These are phyloP conservation scores for Wallacemonas sp. DNA, from an alignment of 208 protist species.

Conservation along the genomic window DNA sequence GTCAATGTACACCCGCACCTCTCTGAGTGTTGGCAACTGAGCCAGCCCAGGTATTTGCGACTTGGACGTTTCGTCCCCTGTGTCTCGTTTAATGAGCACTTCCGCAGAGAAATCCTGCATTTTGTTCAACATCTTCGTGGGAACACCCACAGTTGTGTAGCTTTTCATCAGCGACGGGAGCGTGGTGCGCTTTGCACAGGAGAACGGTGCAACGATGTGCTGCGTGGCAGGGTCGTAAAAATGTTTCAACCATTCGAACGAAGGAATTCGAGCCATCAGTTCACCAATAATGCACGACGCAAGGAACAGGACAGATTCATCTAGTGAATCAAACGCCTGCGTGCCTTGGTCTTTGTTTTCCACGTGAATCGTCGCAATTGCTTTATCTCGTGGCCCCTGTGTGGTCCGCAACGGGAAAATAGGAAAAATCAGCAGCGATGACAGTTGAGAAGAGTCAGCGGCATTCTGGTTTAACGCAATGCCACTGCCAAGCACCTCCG, in stretches of 20 bases:
- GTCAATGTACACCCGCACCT: slow-evolving; percentile 74
- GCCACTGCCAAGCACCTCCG: slow-evolving; percentile 79
- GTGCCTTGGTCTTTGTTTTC: slow-evolving; percentile 58
- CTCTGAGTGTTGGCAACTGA: slow-evolving; percentile 58
- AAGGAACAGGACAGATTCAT: slow-evolving; percentile 65
- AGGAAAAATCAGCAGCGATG: slow-evolving; percentile 73
- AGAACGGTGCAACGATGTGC: slow-evolving; percentile 83
- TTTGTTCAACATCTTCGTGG: slow-evolving; percentile 18
- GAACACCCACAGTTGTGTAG: not conserved
- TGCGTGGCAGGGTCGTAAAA: slow-evolving; percentile 88
- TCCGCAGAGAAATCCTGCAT: slow-evolving; percentile 35
- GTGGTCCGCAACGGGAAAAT: slow-evolving; percentile 30
- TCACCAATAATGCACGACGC: slow-evolving; percentile 65
- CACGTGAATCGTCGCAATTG: slow-evolving; percentile 71
- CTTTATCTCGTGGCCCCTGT: slow-evolving; percentile 5
- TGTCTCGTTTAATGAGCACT: slow-evolving; percentile 56
- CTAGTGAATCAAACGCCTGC: slow-evolving; percentile 47
- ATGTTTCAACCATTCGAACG: slow-evolving; percentile 68
- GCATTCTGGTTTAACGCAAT: slow-evolving; percentile 77
- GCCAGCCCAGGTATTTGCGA: slow-evolving; percentile 38
- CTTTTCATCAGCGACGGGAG: slow-evolving; percentile 19
- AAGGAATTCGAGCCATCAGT: slow-evolving; percentile 68
- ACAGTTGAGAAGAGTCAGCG: slow-evolving; percentile 30
- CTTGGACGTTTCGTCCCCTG: slow-evolving; percentile 14
- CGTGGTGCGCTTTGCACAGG: slow-evolving; percentile 18